A percentile compares a stretch with the other conserved stretches of the same genome.
These are phyloP conservation scores for Actinomortierella wolfii DNA, from an alignment of 371 early-diverging fungal genomes.

Conservation along the genomic window DNA sequence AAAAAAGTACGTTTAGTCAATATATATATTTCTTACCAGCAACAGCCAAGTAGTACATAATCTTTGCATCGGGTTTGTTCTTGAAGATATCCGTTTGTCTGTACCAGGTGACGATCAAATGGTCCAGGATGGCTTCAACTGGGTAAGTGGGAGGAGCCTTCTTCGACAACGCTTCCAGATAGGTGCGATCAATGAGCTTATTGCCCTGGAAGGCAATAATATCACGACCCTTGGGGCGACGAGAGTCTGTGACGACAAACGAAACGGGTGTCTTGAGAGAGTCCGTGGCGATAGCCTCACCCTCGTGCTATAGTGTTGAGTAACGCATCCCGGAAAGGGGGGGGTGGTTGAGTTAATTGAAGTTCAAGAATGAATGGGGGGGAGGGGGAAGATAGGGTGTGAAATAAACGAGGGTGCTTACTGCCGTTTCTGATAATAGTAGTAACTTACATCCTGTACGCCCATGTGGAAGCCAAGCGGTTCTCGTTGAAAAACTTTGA, in stretches of 20 bases:
- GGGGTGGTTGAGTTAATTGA: too few relatives aligned
- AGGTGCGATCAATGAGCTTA: constrained; percentile 5
- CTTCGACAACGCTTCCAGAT: neutral
- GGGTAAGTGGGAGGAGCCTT: neutral
- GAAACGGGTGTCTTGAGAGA: constrained; percentile 31
- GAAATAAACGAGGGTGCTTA: too few relatives aligned
- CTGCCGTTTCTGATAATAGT: too few relatives aligned
- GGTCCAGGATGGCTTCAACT: constrained; percentile 22
- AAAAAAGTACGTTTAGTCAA: too few relatives aligned
- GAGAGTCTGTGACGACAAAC: constrained; percentile 36
- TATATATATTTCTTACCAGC: neutral
- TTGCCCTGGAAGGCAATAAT: constrained; percentile 36
- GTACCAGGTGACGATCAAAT: constrained; percentile 27
- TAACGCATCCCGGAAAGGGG: too few relatives aligned
- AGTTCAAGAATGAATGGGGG: too few relatives aligned
- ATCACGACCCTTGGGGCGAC: constrained; percentile 9
- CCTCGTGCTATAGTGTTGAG: constrained; percentile 2
- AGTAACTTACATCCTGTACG: constrained; percentile 1
- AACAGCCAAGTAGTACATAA: constrained; percentile 42
- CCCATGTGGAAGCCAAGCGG: constrained; percentile 33
- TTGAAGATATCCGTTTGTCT: constrained; percentile 19
- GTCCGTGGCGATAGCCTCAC: constrained; percentile 4
- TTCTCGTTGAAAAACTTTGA: constrained; percentile 28
- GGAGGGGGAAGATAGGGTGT: too few relatives aligned
- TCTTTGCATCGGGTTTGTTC: constrained; percentile 21